phyloP scores from a whole-genome alignment of 441 rosid species.

The Aleurites moluccanus region DNA sequence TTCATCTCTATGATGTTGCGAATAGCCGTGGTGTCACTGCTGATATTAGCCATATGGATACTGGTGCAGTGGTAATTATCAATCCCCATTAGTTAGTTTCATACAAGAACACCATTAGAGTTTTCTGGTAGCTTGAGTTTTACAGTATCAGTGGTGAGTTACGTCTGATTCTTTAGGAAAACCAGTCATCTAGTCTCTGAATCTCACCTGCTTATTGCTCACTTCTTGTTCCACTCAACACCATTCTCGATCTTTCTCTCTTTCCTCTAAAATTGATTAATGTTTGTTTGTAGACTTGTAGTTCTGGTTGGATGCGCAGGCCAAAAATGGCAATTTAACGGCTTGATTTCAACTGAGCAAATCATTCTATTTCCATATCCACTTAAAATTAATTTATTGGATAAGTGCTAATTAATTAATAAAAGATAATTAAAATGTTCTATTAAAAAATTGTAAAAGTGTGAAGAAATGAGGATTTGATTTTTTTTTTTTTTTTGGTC shows the following conservation, averaged over 20 bases:
- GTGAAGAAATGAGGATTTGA: too few relatives aligned
- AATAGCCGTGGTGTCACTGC: constrained; percentile 92
- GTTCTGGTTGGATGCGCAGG: too few relatives aligned
- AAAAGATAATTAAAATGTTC: too few relatives aligned
- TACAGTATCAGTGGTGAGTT: constrained; percentile 5
- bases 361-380: too few relatives aligned
- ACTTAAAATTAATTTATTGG: too few relatives aligned
- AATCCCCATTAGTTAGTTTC: not conserved
- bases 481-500: too few relatives aligned
- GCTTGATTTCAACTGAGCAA: too few relatives aligned
- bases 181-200: constrained; percentile 36
- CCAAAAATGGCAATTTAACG: too few relatives aligned
- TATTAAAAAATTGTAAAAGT: too few relatives aligned
- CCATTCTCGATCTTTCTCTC: not conserved
- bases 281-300: too few relatives aligned
- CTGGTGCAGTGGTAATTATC: constrained; percentile 76
- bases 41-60: constrained; percentile 93
- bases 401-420: too few relatives aligned
- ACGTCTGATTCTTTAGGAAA: constrained; percentile 39
- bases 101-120: constrained; percentile 35
- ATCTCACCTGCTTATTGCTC: constrained; percentile 44
- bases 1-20: constrained; percentile 93
- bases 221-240: not conserved
- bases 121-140: constrained; percentile 41
- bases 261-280: not conserved